phyloP scores from a whole-genome alignment of 2,329 filamentous ascomycete species.

The Leptographium wingfieldii region DNA sequence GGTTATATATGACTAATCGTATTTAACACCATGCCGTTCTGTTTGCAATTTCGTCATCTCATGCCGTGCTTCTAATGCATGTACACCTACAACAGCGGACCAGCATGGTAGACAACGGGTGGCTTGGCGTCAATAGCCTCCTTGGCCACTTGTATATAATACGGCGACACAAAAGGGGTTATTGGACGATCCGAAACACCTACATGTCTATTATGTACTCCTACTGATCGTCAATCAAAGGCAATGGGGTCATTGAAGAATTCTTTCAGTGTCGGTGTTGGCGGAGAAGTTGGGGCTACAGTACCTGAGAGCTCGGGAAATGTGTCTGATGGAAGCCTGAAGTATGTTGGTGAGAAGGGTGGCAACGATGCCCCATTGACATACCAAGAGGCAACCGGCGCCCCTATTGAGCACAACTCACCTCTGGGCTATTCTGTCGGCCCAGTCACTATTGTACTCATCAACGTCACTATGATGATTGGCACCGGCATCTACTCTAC shows the following conservation, averaged over 20 bases:
- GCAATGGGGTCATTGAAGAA: not conserved
- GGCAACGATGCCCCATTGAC: slow-evolving; percentile 13
- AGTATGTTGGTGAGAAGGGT: slow-evolving; percentile 9
- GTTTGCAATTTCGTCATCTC: not conserved
- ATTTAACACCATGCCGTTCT: too few relatives aligned
- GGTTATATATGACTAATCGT: too few relatives aligned
- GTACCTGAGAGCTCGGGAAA: not conserved
- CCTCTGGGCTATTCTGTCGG: slow-evolving; percentile 49
- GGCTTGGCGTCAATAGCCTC: too few relatives aligned
- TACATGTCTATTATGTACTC: not conserved
- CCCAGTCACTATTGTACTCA: slow-evolving; percentile 40
- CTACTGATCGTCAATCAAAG: not conserved
- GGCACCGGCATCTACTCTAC: slow-evolving; percentile 52
- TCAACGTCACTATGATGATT: slow-evolving; percentile 51
- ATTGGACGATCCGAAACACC: not conserved
- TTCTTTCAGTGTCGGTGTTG: not conserved
- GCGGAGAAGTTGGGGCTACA: not conserved
- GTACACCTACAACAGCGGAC: not conserved
- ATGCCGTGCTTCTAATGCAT: not conserved
- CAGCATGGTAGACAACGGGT: too few relatives aligned
- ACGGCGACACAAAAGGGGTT: not conserved
- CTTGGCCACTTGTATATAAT: not conserved
- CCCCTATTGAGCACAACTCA: slow-evolving; percentile 45
- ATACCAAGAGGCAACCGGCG: slow-evolving; percentile 44
- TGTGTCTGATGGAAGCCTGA: slow-evolving; percentile 4